phyloP scores from a whole-genome alignment of 164 flowering plant species.

The Taxillus chinensis region DNA sequence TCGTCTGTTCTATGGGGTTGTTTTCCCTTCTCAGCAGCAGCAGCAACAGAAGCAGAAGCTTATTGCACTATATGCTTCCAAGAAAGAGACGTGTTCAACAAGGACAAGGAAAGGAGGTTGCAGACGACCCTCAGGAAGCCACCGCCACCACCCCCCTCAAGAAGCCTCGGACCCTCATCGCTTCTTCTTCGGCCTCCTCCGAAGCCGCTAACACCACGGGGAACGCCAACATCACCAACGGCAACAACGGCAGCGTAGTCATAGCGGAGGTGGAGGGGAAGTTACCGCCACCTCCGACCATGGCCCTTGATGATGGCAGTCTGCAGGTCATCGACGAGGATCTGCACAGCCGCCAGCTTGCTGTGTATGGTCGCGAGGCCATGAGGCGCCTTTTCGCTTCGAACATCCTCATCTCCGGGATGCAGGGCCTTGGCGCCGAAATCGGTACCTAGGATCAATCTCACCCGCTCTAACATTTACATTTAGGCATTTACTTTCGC shows the following conservation, averaged over 20 bases:
- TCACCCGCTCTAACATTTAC: neutral
- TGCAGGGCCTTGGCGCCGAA: conserved; percentile 93
- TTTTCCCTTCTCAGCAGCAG: conserved; percentile 16
- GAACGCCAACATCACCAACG: conserved; percentile 6
- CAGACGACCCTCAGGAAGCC: conserved; percentile 12
- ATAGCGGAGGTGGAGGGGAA: neutral
- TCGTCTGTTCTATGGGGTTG: conserved; percentile 19
- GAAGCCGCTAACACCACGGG: conserved; percentile 3
- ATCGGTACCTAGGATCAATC: conserved; percentile 40
- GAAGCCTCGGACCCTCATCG: conserved; percentile 27
- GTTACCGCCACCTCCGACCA: conserved; percentile 5
- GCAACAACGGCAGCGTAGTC: conserved; percentile 4
- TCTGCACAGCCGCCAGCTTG: conserved; percentile 93
- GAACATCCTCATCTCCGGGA: conserved; percentile 78
- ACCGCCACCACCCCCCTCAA: conserved; percentile 21
- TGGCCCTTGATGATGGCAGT: conserved; percentile 31
- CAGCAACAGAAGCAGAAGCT: conserved; percentile 19
- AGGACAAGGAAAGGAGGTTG: conserved; percentile 16
- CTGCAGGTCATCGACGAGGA: conserved; percentile 76
- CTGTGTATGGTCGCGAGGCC: conserved; percentile 92
- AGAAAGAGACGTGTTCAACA: conserved; percentile 32
- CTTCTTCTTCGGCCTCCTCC: conserved; percentile 10
- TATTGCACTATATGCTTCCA: conserved; percentile 52
- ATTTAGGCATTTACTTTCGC: neutral
- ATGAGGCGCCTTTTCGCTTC: conserved; percentile 84